These are phyloP conservation scores for Emergomyces pasteurianus DNA, from an alignment of 2,329 filamentous ascomycete genomes.

Conservation along the genomic window DNA sequence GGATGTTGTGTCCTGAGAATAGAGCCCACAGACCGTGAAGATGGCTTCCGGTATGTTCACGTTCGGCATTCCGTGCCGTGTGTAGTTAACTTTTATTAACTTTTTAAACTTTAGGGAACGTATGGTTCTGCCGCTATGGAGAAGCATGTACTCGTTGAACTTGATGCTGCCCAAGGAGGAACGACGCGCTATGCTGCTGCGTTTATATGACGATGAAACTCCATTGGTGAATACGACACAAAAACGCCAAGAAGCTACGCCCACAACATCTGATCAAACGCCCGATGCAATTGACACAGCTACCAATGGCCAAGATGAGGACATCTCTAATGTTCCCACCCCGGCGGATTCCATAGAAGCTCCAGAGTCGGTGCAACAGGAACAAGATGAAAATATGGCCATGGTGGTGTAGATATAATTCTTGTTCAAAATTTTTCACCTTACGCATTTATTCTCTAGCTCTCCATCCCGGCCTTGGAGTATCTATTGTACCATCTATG, in stretches of 20 bases:
- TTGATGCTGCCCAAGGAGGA: conserved; percentile 98
- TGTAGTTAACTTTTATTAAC: conserved; percentile 12
- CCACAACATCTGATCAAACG: conserved; percentile 7
- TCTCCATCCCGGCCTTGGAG: not conserved
- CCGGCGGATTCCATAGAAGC: not conserved
- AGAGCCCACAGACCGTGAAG: conserved; percentile 55
- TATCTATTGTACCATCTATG: not conserved
- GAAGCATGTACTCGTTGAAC: conserved; percentile 82
- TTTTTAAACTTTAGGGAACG: conserved; percentile 45
- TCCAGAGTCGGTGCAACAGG: not conserved
- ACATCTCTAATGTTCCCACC: conserved; percentile 1
- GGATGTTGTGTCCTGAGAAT: conserved; percentile 85
- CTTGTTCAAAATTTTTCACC: not conserved
- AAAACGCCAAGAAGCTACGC: conserved; percentile 15
- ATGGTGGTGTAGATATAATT: not conserved
- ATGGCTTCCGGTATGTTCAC: conserved; percentile 41
- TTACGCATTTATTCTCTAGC: not conserved
- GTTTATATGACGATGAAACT: conserved; percentile 80
- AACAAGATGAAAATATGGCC: not conserved
- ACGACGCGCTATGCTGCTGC: conserved; percentile 76
- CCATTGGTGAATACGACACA: conserved; percentile 57
- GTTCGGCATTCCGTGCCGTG: not conserved
- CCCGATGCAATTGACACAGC: not conserved
- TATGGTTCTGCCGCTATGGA: conserved; percentile 88
- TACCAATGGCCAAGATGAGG: not conserved